A percentile compares a stretch with the other conserved stretches of the same genome.
Evolutionary conservation across 805 yeast genomes (phyloP).

Genomic region (Nakazawaea laoshanensis): DNA sequence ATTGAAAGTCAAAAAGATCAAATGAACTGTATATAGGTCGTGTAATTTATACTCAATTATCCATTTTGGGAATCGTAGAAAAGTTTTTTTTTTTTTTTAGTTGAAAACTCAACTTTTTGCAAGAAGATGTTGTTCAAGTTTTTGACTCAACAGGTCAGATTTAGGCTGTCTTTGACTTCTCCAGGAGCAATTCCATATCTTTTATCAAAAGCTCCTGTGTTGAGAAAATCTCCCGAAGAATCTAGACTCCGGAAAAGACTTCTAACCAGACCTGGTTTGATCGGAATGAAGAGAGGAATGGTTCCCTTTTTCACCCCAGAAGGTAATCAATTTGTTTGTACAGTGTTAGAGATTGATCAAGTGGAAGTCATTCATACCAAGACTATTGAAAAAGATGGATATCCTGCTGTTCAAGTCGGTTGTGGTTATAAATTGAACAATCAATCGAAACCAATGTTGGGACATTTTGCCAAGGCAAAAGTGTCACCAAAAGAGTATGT

Average conservation of each 20-base stretch:
- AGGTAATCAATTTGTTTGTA: slow-evolving; percentile 73
- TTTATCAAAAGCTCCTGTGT: slow-evolving; percentile 37
- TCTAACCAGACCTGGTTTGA: slow-evolving; percentile 71
- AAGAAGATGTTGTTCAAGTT: no score
- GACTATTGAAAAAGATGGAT: slow-evolving; percentile 68
- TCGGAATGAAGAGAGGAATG: slow-evolving; percentile 88
- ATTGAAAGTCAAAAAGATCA: slow-evolving; percentile 87
- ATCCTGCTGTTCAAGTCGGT: slow-evolving; percentile 82
- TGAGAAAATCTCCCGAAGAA: slow-evolving; percentile 59
- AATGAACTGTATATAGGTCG: slow-evolving; percentile 32
- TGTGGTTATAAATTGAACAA: slow-evolving; percentile 64
- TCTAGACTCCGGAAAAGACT: slow-evolving; percentile 68
- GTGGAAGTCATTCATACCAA: slow-evolving; percentile 78
- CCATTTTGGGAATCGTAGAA: slow-evolving; percentile 1
- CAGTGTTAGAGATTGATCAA: slow-evolving; percentile 79
- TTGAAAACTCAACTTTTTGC: no score
- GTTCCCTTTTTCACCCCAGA: slow-evolving; percentile 65
- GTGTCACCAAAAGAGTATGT: slow-evolving; percentile 77
- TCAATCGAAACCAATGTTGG: slow-evolving; percentile 57
- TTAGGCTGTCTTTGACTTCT: slow-evolving; percentile 36
- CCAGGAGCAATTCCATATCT: slow-evolving; percentile 42
- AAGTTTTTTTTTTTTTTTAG: neutral
- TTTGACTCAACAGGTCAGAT: slow-evolving; percentile 3
- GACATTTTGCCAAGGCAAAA: slow-evolving; percentile 68
- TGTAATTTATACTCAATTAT: no score